Evolutionary conservation across 2,329 filamentous ascomycete genomes (phyloP).

Genomic region (Fusarium pseudograminearum): DNA sequence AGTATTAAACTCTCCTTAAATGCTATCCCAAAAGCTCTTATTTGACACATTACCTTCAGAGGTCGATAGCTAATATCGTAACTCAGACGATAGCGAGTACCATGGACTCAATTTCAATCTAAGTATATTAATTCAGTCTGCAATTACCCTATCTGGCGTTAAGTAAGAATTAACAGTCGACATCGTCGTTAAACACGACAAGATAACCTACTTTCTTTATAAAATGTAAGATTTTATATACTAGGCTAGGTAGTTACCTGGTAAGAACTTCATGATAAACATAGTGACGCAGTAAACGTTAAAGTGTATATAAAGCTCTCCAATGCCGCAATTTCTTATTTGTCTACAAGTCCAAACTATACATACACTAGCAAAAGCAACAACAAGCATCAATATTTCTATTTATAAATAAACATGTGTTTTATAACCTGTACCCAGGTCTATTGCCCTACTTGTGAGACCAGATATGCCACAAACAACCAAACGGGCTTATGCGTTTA

Average conservation of each 20-base stretch:
- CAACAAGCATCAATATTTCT: background rate
- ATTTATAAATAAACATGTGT: background rate
- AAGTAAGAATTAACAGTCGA: background rate
- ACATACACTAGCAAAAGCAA: no score
- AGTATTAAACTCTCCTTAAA: no score
- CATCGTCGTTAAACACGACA: fast-evolving
- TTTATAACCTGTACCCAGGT: background rate
- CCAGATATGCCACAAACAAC: background rate
- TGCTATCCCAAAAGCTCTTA: no score
- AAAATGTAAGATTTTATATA: no score
- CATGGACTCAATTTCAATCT: no score
- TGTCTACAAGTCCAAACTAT: background rate
- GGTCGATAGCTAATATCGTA: no score
- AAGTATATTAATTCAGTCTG: no score
- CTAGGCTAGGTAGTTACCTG: fast-evolving
- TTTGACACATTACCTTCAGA: no score
- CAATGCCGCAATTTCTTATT: background rate
- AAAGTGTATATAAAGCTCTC: background rate
- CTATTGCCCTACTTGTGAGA: background rate
- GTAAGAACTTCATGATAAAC: no score
- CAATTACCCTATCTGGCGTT: no score
- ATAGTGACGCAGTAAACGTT: background rate
- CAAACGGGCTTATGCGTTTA: background rate
- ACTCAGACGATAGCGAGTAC: no score
- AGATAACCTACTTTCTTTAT: background rate